A percentile compares a stretch with the other conserved stretches of the same genome.
Conservation (phyloP, 2,329 filamentous ascomycete species). For the Venturia effusa region DNA sequence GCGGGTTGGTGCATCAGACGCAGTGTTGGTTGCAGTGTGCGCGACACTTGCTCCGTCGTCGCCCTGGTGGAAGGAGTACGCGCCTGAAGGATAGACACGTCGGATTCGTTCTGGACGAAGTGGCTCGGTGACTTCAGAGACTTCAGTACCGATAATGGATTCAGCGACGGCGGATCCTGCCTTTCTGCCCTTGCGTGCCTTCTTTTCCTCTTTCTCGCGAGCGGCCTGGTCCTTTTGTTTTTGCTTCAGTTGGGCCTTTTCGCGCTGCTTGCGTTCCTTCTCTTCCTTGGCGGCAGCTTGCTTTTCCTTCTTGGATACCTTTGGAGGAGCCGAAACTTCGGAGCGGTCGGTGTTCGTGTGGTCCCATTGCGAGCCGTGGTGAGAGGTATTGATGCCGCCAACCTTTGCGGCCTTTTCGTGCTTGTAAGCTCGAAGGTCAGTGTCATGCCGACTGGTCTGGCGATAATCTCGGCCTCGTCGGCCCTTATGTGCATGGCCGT, state of each 20-base stretch:
- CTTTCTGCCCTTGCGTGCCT: conserved; percentile 18
- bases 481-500: conserved; percentile 26
- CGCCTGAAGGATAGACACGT: conserved; percentile 25
- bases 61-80: conserved; percentile 36
- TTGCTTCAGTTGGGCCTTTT: conserved; percentile 22
- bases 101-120: conserved; percentile 15
- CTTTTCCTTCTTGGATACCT: conserved; percentile 20
- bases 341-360: conserved; percentile 52
- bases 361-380: conserved; percentile 72
- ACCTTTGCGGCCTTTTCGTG: conserved; percentile 78
- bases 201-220: conserved; percentile 27
- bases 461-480: conserved; percentile 22
- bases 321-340: conserved; percentile 34
- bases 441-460: conserved; percentile 44
- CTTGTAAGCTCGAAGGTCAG: conserved; percentile 70
- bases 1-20: conserved; percentile 12
- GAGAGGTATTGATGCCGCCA: conserved; percentile 74
- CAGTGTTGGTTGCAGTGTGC: conserved; percentile 27
- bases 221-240: conserved; percentile 32
- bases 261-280: conserved; percentile 22
- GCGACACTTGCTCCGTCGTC: conserved; percentile 36
- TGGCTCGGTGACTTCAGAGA: conserved; percentile 2
- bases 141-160: background rate
- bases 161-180: conserved; percentile 15
- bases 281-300: conserved; percentile 39